phyloP scores from a whole-genome alignment of 768 basidiomycete genomes.

The Tubosaeta brunneosetosa region DNA sequence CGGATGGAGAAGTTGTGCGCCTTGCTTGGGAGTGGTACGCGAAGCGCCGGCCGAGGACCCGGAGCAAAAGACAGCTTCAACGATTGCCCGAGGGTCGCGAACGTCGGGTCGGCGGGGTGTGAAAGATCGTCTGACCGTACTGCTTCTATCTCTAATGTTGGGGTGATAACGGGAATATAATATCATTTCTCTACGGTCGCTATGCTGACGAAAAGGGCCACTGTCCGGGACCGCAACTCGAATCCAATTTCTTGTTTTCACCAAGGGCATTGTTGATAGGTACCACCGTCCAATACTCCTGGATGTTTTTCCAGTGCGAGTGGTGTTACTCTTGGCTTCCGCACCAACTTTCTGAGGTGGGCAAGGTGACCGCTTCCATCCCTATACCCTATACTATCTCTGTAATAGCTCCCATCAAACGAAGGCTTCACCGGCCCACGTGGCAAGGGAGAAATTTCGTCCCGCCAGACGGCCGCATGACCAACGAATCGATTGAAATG shows the following conservation, averaged over 20 bases:
- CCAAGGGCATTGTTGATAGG: too few species aligned
- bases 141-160: neutral
- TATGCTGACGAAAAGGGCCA: too few species aligned
- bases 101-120: conserved; percentile 23
- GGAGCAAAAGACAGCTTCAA: conserved; percentile 58
- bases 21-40: conserved; percentile 97
- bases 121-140: neutral
- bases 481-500: too few species aligned
- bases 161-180: neutral
- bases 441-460: too few species aligned
- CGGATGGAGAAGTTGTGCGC: conserved; percentile 89
- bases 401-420: too few species aligned
- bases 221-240: too few species aligned
- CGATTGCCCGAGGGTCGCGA: conserved; percentile 65
- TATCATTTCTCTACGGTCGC: neutral
- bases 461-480: too few species aligned
- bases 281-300: too few species aligned
- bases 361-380: neutral
- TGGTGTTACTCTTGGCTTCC: too few species aligned
- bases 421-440: too few species aligned
- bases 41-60: conserved; percentile 59
- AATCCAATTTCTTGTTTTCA: too few species aligned
- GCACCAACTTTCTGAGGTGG: neutral
- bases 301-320: too few species aligned
- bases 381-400: neutral